A percentile compares a stretch with the other conserved stretches of the same genome.
Evolutionary conservation across 148 eudicot genomes (phyloP).

Genomic region (Diospyros kaki): DNA sequence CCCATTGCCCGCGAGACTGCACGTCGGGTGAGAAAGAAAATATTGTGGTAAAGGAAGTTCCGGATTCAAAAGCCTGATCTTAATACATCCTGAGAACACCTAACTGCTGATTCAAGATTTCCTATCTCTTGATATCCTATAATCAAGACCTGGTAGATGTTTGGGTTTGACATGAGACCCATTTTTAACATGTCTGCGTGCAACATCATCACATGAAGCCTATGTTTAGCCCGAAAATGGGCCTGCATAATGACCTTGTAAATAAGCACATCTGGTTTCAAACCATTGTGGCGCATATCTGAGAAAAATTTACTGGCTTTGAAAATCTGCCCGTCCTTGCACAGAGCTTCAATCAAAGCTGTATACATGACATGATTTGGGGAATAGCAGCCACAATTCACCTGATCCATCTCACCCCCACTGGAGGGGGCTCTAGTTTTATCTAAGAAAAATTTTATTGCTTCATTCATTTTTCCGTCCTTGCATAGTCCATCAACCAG

Average conservation of each 20-base stretch:
- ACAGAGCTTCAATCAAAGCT: conserved; percentile 61
- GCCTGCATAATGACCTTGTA: conserved; percentile 42
- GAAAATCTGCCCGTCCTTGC: conserved; percentile 49
- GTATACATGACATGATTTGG: conserved; percentile 58
- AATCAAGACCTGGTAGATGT: conserved; percentile 27
- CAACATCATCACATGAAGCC: conserved; percentile 51
- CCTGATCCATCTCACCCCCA: conserved; percentile 19
- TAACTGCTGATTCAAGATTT: conserved; percentile 33
- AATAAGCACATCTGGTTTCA: conserved; percentile 48
- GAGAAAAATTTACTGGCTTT: conserved; percentile 63
- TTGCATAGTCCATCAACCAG: conserved; percentile 79
- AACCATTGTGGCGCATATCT: conserved; percentile 49
- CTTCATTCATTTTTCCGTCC: conserved; percentile 48
- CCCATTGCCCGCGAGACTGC: background rate
- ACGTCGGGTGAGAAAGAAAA: background rate
- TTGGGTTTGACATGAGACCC: conserved; percentile 45
- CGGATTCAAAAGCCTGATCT: conserved; percentile 15
- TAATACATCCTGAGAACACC: conserved; percentile 34
- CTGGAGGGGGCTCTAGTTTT: conserved; percentile 13
- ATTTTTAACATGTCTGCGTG: conserved; percentile 81
- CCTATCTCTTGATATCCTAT: conserved; percentile 43
- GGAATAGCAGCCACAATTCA: conserved; percentile 15
- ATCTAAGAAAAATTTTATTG: conserved; percentile 49
- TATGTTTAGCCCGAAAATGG: conserved; percentile 36
- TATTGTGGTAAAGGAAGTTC: background rate